phyloP scores from a whole-genome alignment of 108 stramenopile species.

The Fragilaria radians region DNA sequence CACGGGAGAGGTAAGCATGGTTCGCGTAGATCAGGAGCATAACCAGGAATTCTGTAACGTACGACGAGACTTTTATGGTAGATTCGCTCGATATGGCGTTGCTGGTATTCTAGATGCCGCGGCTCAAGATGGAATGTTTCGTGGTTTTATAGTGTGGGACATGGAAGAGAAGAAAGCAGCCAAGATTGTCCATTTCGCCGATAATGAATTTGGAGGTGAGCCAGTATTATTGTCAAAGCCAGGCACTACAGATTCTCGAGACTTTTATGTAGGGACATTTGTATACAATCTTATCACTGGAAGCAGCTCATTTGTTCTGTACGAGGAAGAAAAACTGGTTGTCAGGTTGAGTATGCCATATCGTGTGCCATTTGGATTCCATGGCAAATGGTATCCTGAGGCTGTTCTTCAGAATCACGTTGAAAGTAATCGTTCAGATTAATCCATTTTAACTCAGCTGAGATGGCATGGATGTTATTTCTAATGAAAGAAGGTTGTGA shows the following conservation, averaged over 20 bases:
- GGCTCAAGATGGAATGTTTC: not conserved
- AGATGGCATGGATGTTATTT: too few relatives aligned
- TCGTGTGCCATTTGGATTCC: conserved; percentile 7
- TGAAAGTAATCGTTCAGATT: too few relatives aligned
- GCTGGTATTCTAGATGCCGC: conserved; percentile 1
- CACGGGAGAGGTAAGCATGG: not conserved
- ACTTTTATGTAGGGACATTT: conserved; percentile 3
- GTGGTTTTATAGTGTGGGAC: conserved; percentile 3
- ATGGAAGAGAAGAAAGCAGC: not conserved
- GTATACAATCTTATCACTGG: not conserved
- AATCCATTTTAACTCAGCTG: too few relatives aligned
- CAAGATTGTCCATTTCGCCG: not conserved
- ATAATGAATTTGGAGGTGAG: conserved; percentile 6
- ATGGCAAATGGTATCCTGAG: conserved; percentile 1
- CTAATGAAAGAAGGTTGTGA: too few relatives aligned
- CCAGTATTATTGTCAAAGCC: conserved; percentile 6
- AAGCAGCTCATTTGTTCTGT: conserved; percentile 2
- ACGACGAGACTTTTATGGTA: not conserved
- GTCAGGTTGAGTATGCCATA: not conserved
- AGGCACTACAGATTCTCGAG: not conserved
- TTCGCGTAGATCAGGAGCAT: not conserved
- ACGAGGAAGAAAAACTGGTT: not conserved
- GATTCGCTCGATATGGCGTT: not conserved
- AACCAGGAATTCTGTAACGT: not conserved
- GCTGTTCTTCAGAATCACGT: not conserved